These are phyloP conservation scores for Jacaranda mimosifolia DNA, from an alignment of 257 asterid species.

Conservation along the genomic window DNA sequence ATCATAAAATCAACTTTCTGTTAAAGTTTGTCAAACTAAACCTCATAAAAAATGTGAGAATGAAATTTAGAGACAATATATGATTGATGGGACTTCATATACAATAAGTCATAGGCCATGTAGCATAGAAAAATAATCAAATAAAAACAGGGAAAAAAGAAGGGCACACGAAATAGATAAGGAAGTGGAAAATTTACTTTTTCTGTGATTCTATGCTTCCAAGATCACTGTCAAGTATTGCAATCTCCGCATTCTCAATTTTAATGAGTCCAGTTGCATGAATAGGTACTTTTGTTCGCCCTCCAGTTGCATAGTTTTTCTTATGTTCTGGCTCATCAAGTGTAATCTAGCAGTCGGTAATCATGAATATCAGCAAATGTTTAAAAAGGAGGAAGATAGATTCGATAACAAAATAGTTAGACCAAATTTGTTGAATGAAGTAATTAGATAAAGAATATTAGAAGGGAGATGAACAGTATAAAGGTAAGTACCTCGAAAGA, in stretches of 20 bases:
- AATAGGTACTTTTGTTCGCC: constrained; percentile 62
- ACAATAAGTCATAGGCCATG: background rate
- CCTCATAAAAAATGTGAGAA: background rate
- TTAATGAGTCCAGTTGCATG: constrained; percentile 58
- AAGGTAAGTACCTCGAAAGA: constrained; percentile 60
- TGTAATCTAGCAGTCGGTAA: constrained; percentile 47
- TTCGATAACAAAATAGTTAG: background rate
- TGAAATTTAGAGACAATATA: background rate
- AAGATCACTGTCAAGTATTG: constrained; percentile 63
- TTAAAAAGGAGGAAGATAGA: background rate
- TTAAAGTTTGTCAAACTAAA: background rate
- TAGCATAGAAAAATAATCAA: background rate
- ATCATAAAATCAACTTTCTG: background rate
- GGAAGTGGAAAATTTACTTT: constrained; percentile 45
- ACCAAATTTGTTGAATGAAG: background rate
- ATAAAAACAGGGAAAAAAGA: background rate
- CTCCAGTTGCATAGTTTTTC: constrained; percentile 64
- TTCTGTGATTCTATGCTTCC: constrained; percentile 60
- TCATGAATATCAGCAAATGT: background rate
- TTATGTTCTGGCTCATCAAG: constrained; percentile 64
- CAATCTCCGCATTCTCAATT: constrained; percentile 58
- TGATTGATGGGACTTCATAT: background rate
- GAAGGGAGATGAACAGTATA: background rate
- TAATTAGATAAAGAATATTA: background rate
- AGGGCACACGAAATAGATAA: background rate